Percentiles rank a stretch among this genome's conserved stretches.
These are phyloP conservation scores for Thermochaetoides dissita DNA, from an alignment of 2,329 filamentous ascomycete genomes.

Conservation along the genomic window DNA sequence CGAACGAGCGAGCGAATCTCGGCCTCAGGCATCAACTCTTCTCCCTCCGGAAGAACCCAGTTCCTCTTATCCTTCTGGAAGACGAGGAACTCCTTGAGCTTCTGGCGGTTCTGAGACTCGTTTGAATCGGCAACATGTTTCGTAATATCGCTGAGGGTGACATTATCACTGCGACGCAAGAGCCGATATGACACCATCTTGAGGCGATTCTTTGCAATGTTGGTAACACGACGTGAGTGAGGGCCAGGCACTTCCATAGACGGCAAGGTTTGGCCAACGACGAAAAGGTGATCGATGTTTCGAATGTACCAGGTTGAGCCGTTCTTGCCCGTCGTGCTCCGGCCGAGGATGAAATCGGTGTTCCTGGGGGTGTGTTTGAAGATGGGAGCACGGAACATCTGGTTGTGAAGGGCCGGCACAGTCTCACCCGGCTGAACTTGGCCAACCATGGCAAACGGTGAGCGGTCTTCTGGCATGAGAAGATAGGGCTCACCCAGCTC, in stretches of 20 bases:
- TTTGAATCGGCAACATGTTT: constrained; percentile 85
- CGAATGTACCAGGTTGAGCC: constrained; percentile 72
- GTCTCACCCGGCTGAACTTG: constrained; percentile 83
- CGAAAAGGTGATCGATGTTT: constrained; percentile 79
- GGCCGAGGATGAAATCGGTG: constrained; percentile 77
- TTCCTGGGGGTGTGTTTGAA: constrained; percentile 69
- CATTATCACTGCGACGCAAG: constrained; percentile 59
- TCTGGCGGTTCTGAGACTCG: constrained; percentile 89
- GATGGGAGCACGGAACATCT: constrained; percentile 87
- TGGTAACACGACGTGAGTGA: constrained; percentile 88
- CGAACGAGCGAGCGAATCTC: constrained; percentile 78
- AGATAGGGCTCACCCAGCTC: constrained; percentile 83
- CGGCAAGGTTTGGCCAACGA: constrained; percentile 86
- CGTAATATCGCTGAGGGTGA: constrained; percentile 73
- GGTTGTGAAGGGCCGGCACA: constrained; percentile 81
- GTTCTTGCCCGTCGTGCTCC: constrained; percentile 64
- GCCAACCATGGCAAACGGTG: constrained; percentile 89
- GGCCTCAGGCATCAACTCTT: constrained; percentile 66
- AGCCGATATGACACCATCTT: constrained; percentile 92
- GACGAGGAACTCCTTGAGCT: constrained; percentile 88
- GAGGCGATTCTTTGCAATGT: constrained; percentile 89
- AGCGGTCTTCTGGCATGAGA: constrained; percentile 83
- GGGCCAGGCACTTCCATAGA: constrained; percentile 85
- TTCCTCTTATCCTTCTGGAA: constrained; percentile 81
- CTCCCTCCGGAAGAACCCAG: constrained; percentile 64